These are phyloP conservation scores for Trichomonas gallinae DNA, from an alignment of 208 protist species.

Conservation along the genomic window DNA sequence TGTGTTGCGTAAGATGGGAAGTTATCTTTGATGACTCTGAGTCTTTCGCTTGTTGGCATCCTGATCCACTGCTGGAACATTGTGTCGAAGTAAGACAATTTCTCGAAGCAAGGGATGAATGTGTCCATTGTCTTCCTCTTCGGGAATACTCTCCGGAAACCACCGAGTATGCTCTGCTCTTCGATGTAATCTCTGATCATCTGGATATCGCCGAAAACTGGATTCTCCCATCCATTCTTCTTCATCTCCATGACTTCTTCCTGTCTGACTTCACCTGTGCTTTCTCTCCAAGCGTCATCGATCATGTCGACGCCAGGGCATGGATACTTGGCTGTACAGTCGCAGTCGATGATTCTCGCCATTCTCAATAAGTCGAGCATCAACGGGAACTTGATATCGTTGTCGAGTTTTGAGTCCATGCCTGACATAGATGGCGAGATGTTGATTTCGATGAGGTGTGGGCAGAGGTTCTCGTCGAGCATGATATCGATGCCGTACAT, in stretches of 20 bases:
- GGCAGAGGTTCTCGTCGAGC: slow-evolving; percentile 65
- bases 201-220: not conserved
- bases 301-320: not conserved
- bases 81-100: not conserved
- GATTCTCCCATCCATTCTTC: not conserved
- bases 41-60: not conserved
- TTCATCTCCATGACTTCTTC: not conserved
- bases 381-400: not conserved
- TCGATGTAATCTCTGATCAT: not conserved
- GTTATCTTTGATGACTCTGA: not conserved
- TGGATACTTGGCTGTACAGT: not conserved
- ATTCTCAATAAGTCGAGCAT: not conserved
- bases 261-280: not conserved
- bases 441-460: slow-evolving; percentile 87
- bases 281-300: not conserved
- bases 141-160: not conserved
- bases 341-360: not conserved
- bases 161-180: not conserved
- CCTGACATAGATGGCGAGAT: slow-evolving; percentile 30
- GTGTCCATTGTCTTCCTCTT: not conserved
- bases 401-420: not conserved
- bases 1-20: not conserved
- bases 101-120: not conserved
- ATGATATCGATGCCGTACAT: slow-evolving; percentile 85
- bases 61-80: not conserved